Percentiles rank a stretch among this genome's conserved stretches.
These are phyloP conservation scores for Alternaria postmessia DNA, from an alignment of 2,329 filamentous ascomycete species.

Conservation along the genomic window DNA sequence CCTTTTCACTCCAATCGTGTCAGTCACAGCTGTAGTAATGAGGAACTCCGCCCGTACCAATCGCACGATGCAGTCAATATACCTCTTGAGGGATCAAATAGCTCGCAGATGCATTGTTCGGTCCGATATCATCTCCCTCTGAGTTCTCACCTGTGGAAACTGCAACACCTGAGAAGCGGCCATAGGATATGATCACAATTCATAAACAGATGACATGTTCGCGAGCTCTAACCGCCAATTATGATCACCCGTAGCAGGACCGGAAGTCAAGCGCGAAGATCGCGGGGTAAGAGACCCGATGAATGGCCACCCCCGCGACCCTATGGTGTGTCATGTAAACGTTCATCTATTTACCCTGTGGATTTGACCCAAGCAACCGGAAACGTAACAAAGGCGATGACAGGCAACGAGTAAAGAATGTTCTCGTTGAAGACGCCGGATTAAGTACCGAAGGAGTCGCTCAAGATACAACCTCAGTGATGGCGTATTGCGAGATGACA, in stretches of 20 bases:
- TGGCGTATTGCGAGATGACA: not conserved
- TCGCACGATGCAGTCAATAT: not conserved
- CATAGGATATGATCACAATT: not conserved
- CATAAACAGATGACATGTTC: not conserved
- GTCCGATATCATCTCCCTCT: not conserved
- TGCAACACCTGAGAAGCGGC: not conserved
- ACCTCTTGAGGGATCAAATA: not conserved
- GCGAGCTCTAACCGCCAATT: conserved; percentile 4
- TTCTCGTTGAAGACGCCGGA: not conserved
- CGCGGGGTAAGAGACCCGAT: conserved; percentile 38
- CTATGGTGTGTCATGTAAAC: conserved; percentile 40
- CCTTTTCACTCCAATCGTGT: conserved; percentile 3
- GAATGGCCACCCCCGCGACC: conserved; percentile 26
- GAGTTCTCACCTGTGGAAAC: not conserved
- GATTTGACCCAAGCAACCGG: not conserved
- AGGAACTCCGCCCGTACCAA: not conserved
- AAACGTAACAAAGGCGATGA: not conserved
- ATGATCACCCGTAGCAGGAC: conserved; percentile 21
- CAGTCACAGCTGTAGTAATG: conserved; percentile 7
- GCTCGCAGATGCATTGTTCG: not conserved
- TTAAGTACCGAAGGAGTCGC: not conserved
- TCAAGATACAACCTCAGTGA: not conserved
- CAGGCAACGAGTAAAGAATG: not conserved
- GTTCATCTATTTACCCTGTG: conserved; percentile 32
- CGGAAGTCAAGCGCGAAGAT: conserved; percentile 28